phyloP scores from a whole-genome alignment of 108 stramenopile genomes.

The Hondaea fermentalgiana region DNA sequence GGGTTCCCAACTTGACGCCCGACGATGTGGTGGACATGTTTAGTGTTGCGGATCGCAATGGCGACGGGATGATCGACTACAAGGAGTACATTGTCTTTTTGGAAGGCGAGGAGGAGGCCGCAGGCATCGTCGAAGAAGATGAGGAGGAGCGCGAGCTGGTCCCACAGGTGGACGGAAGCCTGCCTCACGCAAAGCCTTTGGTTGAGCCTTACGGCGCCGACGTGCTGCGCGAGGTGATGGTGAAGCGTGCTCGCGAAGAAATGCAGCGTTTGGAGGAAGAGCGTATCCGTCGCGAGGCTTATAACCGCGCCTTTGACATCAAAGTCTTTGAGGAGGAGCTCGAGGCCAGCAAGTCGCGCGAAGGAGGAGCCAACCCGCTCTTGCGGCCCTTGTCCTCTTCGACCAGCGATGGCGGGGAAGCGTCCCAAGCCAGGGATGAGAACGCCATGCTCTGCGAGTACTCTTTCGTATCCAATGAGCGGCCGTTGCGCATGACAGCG shows the following conservation, averaged over 20 bases:
- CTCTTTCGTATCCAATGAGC: constrained; percentile 8
- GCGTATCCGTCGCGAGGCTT: constrained; percentile 22
- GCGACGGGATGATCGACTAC: constrained; percentile 25
- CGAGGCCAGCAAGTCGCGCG: constrained; percentile 18
- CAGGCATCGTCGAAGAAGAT: background rate
- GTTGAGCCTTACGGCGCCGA: constrained; percentile 31
- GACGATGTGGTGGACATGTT: constrained; percentile 28
- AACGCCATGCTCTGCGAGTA: constrained; percentile 1
- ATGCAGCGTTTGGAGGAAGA: background rate
- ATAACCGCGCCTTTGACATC: constrained; percentile 19
- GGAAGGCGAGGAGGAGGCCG: background rate
- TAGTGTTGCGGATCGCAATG: background rate
- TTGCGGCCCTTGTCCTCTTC: background rate
- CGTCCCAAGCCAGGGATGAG: no score
- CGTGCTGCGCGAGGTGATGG: constrained; percentile 22
- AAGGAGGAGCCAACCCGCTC: constrained; percentile 22
- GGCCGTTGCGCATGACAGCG: constrained; percentile 16
- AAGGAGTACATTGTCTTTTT: constrained; percentile 27
- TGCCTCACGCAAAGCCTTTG: constrained; percentile 17
- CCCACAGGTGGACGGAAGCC: background rate
- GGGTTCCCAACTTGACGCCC: constrained; percentile 22
- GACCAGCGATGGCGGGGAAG: background rate
- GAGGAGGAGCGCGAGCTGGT: background rate
- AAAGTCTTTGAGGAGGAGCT: constrained; percentile 33
- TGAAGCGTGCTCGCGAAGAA: constrained; percentile 20